Evolutionary conservation across 164 flowering plant species (phyloP).

Genomic region (Chloranthus sessilifolius): DNA sequence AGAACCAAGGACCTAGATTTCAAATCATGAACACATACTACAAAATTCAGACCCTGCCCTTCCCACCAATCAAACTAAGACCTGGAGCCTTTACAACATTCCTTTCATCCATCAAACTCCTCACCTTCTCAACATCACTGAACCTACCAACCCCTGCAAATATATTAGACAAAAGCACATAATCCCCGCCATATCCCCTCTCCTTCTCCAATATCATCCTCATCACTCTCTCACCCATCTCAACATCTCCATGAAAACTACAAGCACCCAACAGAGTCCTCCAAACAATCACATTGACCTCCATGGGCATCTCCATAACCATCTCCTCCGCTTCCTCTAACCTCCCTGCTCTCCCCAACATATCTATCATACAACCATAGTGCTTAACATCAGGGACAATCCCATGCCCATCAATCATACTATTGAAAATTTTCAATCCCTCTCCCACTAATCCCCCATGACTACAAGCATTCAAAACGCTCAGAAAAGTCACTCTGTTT

Average conservation of each 20-base stretch:
- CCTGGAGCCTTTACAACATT: slow-evolving; percentile 18
- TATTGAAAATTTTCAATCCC: slow-evolving; percentile 15
- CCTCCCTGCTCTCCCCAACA: slow-evolving; percentile 27
- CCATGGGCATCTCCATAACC: slow-evolving; percentile 15
- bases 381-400: slow-evolving; percentile 21
- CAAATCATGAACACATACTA: too few relatives aligned
- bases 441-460: slow-evolving; percentile 26
- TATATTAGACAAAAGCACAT: slow-evolving; percentile 23
- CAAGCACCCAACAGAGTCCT: slow-evolving; percentile 27
- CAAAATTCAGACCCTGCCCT: background rate
- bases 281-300: slow-evolving; percentile 18
- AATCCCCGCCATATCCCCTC: slow-evolving; percentile 17
- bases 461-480: slow-evolving; percentile 24
- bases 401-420: slow-evolving; percentile 14
- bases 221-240: slow-evolving; percentile 19
- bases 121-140: slow-evolving; percentile 18
- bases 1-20: too few relatives aligned
- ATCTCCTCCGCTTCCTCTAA: slow-evolving; percentile 24
- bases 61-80: slow-evolving; percentile 14
- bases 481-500: slow-evolving; percentile 21
- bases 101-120: slow-evolving; percentile 17
- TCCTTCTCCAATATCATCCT: slow-evolving; percentile 13
- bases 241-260: slow-evolving; percentile 21
- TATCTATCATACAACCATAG: slow-evolving; percentile 23
- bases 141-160: slow-evolving; percentile 21